Evolutionary conservation across 768 basidiomycete species (phyloP).

Genomic region (Tylopilus subfusipes): DNA sequence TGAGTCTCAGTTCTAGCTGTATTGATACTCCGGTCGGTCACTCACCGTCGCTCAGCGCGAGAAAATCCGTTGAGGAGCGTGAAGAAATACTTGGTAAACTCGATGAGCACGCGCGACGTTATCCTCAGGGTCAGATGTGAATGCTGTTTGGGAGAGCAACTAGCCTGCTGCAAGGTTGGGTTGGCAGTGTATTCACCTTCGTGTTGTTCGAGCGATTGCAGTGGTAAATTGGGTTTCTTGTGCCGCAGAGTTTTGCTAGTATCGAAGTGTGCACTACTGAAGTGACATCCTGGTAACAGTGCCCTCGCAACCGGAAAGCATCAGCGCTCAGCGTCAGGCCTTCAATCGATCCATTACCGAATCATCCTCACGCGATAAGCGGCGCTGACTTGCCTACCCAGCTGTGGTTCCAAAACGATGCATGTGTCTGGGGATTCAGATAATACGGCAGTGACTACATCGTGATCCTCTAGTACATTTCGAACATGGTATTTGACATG

Average conservation of each 20-base stretch:
- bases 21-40: not conserved
- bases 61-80: constrained; percentile 41
- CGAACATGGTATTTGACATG: constrained; percentile 8
- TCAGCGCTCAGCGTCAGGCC: too few relatives aligned
- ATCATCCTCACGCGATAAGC: too few relatives aligned
- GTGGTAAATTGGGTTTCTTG: not conserved
- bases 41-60: constrained; percentile 31
- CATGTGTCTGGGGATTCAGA: too few relatives aligned
- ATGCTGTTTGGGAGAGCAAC: not conserved
- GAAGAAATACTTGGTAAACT: constrained; percentile 40
- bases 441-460: too few relatives aligned
- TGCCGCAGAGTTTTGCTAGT: not conserved
- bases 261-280: too few relatives aligned
- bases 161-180: not conserved
- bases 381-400: too few relatives aligned
- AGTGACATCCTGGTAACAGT: too few relatives aligned
- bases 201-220: not conserved
- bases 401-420: too few relatives aligned
- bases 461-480: too few relatives aligned
- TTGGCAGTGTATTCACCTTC: not conserved
- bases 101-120: constrained; percentile 32
- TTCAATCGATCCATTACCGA: too few relatives aligned
- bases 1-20: constrained; percentile 34
- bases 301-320: too few relatives aligned
- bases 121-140: not conserved